phyloP scores from a whole-genome alignment of 345 rosid species.

The Acer yangbiense region DNA sequence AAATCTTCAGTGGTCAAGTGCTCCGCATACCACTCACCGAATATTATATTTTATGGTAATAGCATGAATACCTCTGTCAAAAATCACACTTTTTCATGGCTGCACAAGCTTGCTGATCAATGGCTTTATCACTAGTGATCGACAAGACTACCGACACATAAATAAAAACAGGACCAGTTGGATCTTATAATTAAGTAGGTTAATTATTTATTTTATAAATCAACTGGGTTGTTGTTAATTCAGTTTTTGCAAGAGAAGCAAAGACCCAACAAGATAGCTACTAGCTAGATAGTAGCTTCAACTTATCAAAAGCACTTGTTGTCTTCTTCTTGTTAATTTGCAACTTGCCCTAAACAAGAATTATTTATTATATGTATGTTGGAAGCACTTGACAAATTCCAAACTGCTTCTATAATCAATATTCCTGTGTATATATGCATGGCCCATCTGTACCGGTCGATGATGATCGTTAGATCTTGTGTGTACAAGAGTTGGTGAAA shows the following conservation, averaged over 20 bases:
- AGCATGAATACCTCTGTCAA: neutral
- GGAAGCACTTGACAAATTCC: neutral
- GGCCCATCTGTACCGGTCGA: neutral
- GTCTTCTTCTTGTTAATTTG: neutral
- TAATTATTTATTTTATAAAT: neutral
- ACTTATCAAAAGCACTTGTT: conserved; percentile 7
- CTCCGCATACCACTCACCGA: no score
- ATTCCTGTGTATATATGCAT: neutral
- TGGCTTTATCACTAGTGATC: neutral
- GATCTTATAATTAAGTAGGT: neutral
- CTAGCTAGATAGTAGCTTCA: neutral
- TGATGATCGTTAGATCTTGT: neutral
- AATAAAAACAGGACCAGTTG: neutral
- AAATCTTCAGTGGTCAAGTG: no score
- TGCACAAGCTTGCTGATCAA: neutral
- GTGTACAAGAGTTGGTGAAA: neutral
- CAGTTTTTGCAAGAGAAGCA: neutral
- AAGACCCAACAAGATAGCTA: neutral
- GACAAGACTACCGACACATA: no score
- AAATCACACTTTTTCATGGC: neutral
- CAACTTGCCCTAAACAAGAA: conserved; percentile 11
- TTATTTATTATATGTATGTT: neutral
- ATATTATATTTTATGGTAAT: neutral
- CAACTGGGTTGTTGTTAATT: neutral
- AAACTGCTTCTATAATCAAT: neutral